Evolutionary conservation across 306 rosid genomes (phyloP).

Genomic region (Purshia tridentata): DNA sequence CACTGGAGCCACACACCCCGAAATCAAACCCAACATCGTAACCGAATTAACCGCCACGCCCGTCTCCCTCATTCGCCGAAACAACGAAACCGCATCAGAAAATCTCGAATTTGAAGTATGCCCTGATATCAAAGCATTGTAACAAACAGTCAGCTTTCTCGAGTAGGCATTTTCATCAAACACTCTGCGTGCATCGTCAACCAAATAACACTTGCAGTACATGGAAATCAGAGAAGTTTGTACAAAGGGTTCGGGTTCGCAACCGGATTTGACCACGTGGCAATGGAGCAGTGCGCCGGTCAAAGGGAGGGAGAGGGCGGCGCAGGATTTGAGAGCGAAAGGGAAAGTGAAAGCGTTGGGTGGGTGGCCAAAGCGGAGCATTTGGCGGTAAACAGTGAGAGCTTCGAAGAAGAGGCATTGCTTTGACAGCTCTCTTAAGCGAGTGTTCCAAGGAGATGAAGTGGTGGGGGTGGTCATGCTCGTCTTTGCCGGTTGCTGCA

Average conservation of each 20-base stretch:
- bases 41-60: slow-evolving; percentile 46
- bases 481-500: not conserved
- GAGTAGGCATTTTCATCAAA: slow-evolving; percentile 55
- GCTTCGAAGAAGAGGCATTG: slow-evolving; percentile 59
- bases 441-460: slow-evolving; percentile 59
- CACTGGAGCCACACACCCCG: slow-evolving; percentile 42
- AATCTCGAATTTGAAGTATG: slow-evolving; percentile 43
- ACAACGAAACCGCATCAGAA: slow-evolving; percentile 43
- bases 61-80: slow-evolving; percentile 53
- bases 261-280: slow-evolving; percentile 72
- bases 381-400: slow-evolving; percentile 57
- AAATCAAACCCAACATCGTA: slow-evolving; percentile 70
- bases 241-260: slow-evolving; percentile 64
- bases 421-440: slow-evolving; percentile 62
- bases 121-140: slow-evolving; percentile 80
- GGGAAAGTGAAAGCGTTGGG: slow-evolving; percentile 86
- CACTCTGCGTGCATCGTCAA: slow-evolving; percentile 57
- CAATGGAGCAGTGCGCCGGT: slow-evolving; percentile 62
- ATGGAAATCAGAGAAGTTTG: slow-evolving; percentile 69
- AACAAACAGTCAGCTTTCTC: slow-evolving; percentile 46
- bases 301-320: slow-evolving; percentile 55
- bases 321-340: slow-evolving; percentile 78
- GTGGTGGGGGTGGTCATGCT: slow-evolving; percentile 17
- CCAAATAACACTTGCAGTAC: slow-evolving; percentile 43
- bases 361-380: slow-evolving; percentile 65